Conservation (phyloP, 2,329 filamentous ascomycete genomes). For the Alternaria sp. region DNA sequence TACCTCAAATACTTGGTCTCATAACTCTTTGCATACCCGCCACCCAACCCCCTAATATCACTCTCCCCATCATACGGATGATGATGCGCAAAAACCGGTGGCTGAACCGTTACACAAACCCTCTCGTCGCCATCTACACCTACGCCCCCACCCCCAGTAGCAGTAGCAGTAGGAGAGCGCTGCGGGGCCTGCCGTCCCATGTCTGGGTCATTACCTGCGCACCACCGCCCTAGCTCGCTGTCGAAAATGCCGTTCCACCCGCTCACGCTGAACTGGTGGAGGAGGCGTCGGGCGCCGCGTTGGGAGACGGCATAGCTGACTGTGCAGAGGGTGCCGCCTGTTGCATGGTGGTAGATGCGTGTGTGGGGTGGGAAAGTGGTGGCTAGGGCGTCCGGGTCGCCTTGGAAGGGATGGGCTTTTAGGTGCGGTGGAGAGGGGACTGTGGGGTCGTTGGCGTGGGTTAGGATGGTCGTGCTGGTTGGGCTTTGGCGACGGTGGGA, state of each 20-base stretch:
- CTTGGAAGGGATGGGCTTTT: conserved; percentile 47
- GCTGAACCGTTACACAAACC: conserved; percentile 40
- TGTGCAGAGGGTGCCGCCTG: conserved; percentile 42
- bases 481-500: conserved; percentile 24
- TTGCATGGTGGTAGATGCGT: conserved; percentile 40
- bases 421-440: conserved; percentile 36
- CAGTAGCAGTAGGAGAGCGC: not conserved
- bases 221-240: conserved; percentile 41
- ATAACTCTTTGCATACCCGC: conserved; percentile 42
- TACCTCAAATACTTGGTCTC: conserved; percentile 46
- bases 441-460: conserved; percentile 33
- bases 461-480: conserved; percentile 26
- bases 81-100: conserved; percentile 44
- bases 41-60: conserved; percentile 44
- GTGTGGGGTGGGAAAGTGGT: conserved; percentile 39
- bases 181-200: conserved; percentile 21
- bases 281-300: conserved; percentile 40
- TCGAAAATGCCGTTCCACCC: conserved; percentile 46
- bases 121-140: conserved; percentile 25
- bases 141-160: not conserved
- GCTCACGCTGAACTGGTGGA: conserved; percentile 43
- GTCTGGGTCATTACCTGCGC: conserved; percentile 38
- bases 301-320: conserved; percentile 43
- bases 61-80: conserved; percentile 43
- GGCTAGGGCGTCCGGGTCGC: conserved; percentile 35